Conservation (phyloP, 805 yeast genomes). For the Saccharomyces kudriavzevii region DNA sequence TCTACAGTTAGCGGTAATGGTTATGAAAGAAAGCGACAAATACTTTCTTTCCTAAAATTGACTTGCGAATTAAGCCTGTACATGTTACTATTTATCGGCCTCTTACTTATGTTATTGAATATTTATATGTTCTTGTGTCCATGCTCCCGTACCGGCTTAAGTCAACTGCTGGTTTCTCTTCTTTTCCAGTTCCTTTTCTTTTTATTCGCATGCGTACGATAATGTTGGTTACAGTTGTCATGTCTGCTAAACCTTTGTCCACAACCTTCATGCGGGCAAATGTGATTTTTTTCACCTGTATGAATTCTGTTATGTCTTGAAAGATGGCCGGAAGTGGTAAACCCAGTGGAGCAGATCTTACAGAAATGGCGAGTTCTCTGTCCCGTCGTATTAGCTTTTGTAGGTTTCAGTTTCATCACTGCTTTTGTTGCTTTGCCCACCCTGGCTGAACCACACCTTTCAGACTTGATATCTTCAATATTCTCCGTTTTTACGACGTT, state of each 20-base stretch:
- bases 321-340: slow-evolving; percentile 85
- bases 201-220: slow-evolving; percentile 63
- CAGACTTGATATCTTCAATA: not conserved
- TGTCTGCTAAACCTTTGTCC: slow-evolving; percentile 80
- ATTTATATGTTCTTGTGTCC: not conserved
- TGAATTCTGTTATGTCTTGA: slow-evolving; percentile 86
- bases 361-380: slow-evolving; percentile 25
- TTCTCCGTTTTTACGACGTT: not conserved
- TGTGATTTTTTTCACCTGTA: slow-evolving; percentile 83
- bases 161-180: not conserved
- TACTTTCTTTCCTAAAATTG: no score
- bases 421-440: not conserved
- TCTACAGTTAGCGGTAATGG: no score
- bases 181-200: slow-evolving; percentile 11
- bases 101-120: not conserved
- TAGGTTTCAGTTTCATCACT: not conserved
- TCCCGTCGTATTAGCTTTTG: slow-evolving; percentile 6
- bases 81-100: not conserved
- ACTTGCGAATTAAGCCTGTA: no score
- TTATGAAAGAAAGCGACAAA: no score
- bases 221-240: slow-evolving; percentile 91
- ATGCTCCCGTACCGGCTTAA: not conserved
- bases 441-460: not conserved
- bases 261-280: slow-evolving; percentile 76
- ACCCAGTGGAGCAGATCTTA: slow-evolving; percentile 31